A percentile compares a stretch with the other conserved stretches of the same genome.
Conservation (phyloP, 768 basidiomycete genomes). For the Suillus ampliporus region DNA sequence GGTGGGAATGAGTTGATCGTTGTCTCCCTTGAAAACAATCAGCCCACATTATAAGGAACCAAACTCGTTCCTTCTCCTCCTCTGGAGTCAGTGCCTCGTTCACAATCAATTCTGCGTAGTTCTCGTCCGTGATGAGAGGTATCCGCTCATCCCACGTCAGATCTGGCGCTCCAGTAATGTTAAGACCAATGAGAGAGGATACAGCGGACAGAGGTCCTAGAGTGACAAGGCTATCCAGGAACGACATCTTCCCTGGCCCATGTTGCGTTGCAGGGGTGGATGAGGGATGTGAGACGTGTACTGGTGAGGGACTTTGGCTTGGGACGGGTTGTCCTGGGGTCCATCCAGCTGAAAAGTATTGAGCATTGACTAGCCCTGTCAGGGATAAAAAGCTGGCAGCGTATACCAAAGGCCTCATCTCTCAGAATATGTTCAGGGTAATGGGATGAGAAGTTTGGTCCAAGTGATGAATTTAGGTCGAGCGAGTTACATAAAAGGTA, state of each 20-base stretch:
- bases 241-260: conserved; percentile 25
- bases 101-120: conserved; percentile 73
- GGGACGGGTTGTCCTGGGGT: conserved; percentile 66
- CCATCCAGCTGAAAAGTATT: conserved; percentile 88
- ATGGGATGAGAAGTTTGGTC: conserved; percentile 23
- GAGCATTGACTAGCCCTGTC: conserved; percentile 47
- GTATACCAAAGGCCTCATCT: conserved; percentile 59
- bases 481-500: conserved; percentile 7
- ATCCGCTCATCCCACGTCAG: conserved; percentile 73
- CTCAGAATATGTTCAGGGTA: conserved; percentile 30
- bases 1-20: neutral
- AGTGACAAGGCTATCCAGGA: conserved; percentile 48
- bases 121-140: conserved; percentile 82
- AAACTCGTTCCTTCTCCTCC: conserved; percentile 71
- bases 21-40: conserved; percentile 3
- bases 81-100: conserved; percentile 69
- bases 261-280: conserved; percentile 29
- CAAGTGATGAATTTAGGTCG: too few species aligned
- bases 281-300: conserved; percentile 30
- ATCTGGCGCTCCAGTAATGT: conserved; percentile 60
- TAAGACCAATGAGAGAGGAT: conserved; percentile 67
- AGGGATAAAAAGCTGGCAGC: conserved; percentile 35
- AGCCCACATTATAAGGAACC: conserved; percentile 80
- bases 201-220: conserved; percentile 59
- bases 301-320: conserved; percentile 22